These are phyloP conservation scores for Oryza meridionalis DNA, from an alignment of 176 grass and related monocot species.

Conservation along the genomic window DNA sequence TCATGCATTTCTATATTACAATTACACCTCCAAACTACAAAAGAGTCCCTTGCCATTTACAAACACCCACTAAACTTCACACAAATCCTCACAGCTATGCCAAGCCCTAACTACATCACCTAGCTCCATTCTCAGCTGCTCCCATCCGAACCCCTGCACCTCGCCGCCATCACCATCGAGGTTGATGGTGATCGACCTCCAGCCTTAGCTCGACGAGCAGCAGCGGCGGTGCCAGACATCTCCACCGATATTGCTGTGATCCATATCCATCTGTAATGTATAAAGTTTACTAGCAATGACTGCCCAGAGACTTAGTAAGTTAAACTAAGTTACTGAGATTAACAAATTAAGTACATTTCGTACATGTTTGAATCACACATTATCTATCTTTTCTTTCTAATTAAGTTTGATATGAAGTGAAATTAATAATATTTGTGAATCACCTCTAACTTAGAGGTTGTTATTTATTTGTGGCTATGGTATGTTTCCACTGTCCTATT, in stretches of 20 bases:
- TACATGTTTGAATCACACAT: too few relatives aligned
- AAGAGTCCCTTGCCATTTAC: constrained; percentile 24
- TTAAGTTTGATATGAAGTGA: too few relatives aligned
- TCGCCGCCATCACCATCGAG: neutral
- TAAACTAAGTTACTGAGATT: too few relatives aligned
- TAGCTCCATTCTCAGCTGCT: constrained; percentile 64
- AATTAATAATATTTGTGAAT: too few relatives aligned
- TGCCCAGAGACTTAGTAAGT: too few relatives aligned
- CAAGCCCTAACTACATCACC: constrained; percentile 72
- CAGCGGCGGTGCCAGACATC: constrained; percentile 65
- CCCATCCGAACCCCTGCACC: constrained; percentile 60
- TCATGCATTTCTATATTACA: neutral
- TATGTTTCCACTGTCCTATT: too few relatives aligned
- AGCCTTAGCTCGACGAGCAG: constrained; percentile 68
- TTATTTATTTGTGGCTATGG: too few relatives aligned
- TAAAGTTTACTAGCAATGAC: too few relatives aligned
- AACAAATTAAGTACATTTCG: too few relatives aligned
- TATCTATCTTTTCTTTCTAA: too few relatives aligned
- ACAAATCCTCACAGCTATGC: constrained; percentile 49
- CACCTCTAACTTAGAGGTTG: too few relatives aligned
- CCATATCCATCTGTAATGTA: neutral
- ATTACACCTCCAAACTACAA: constrained; percentile 7
- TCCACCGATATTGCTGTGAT: constrained; percentile 57
- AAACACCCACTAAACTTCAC: constrained; percentile 8
- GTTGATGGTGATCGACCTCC: constrained; percentile 29